Evolutionary conservation across 1,284 basidiomycete genomes (phyloP).

Genomic region (Coriolopsis trogii): DNA sequence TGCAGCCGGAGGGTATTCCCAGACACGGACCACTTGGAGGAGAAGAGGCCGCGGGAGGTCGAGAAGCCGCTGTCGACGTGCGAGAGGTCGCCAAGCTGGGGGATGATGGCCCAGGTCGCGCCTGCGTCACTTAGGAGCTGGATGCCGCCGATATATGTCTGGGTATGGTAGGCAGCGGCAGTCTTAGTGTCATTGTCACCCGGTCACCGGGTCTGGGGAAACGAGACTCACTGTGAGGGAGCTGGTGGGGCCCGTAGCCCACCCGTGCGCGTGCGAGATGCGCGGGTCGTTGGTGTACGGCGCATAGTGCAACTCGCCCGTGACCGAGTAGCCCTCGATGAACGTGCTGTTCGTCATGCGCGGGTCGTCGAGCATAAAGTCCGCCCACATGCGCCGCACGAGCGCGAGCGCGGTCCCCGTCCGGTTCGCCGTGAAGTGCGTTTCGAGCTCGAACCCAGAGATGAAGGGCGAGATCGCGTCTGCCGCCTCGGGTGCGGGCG

Average conservation of each 20-base stretch:
- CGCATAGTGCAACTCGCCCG: slow-evolving; percentile 22
- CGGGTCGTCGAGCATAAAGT: slow-evolving; percentile 26
- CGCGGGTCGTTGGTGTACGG: slow-evolving; percentile 18
- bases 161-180: too few species aligned
- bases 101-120: slow-evolving; percentile 17
- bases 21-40: slow-evolving; percentile 16
- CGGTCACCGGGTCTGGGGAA: too few species aligned
- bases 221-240: slow-evolving; percentile 12
- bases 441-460: slow-evolving; percentile 22
- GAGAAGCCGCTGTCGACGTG: slow-evolving; percentile 20
- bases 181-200: too few species aligned
- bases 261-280: slow-evolving; percentile 23
- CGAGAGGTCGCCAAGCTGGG: slow-evolving; percentile 17
- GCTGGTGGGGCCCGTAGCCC: slow-evolving; percentile 23
- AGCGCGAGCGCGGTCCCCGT: slow-evolving; percentile 18
- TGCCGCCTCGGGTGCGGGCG: slow-evolving; percentile 22
- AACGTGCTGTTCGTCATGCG: slow-evolving; percentile 27
- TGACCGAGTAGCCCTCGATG: slow-evolving; percentile 23
- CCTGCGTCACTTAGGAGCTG: slow-evolving; percentile 20
- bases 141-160: slow-evolving; percentile 22
- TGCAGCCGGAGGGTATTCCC: slow-evolving; percentile 7
- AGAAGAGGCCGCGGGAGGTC: slow-evolving; percentile 17
- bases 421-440: slow-evolving; percentile 22
- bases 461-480: slow-evolving; percentile 22
- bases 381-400: slow-evolving; percentile 22